phyloP scores from a whole-genome alignment of 2,329 filamentous ascomycete genomes.

The Fusarium brachygibbosum region DNA sequence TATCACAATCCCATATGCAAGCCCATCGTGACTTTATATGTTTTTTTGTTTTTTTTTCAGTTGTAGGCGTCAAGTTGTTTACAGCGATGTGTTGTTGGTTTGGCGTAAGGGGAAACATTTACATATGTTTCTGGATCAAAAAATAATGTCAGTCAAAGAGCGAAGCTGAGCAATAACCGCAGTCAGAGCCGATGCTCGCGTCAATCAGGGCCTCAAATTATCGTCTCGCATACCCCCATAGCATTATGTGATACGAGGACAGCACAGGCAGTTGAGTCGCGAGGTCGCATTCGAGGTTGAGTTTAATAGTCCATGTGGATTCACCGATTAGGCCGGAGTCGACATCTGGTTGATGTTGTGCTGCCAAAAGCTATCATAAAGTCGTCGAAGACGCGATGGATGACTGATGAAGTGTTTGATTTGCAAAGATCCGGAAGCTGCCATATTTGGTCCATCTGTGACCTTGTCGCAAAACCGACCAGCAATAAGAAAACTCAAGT shows the following conservation, averaged over 20 bases:
- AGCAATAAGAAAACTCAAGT: constrained; percentile 54
- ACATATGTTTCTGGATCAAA: constrained; percentile 52
- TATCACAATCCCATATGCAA: constrained; percentile 5
- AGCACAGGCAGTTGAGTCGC: constrained; percentile 52
- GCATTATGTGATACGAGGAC: constrained; percentile 44
- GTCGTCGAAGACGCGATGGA: constrained; percentile 55
- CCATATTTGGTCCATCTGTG: constrained; percentile 56
- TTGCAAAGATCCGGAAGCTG: constrained; percentile 58
- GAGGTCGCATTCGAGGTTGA: constrained; percentile 52
- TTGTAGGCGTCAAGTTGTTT: constrained; percentile 49
- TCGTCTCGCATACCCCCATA: constrained; percentile 46
- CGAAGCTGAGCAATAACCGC: constrained; percentile 24
- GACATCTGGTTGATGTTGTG: constrained; percentile 54
- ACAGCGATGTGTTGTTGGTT: constrained; percentile 50
- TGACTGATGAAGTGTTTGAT: constrained; percentile 58
- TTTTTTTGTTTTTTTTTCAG: constrained; percentile 22
- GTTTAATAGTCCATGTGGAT: constrained; percentile 52
- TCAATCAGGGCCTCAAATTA: constrained; percentile 46
- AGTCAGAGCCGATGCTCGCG: constrained; percentile 32
- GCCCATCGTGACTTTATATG: constrained; percentile 25
- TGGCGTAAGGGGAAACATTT: constrained; percentile 52
- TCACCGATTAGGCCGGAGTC: constrained; percentile 53
- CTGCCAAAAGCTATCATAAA: constrained; percentile 56
- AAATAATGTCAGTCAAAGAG: constrained; percentile 49
- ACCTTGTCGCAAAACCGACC: constrained; percentile 56